These are phyloP conservation scores for Solanum ossicruentum DNA, from an alignment of 257 asterid species.

Conservation along the genomic window DNA sequence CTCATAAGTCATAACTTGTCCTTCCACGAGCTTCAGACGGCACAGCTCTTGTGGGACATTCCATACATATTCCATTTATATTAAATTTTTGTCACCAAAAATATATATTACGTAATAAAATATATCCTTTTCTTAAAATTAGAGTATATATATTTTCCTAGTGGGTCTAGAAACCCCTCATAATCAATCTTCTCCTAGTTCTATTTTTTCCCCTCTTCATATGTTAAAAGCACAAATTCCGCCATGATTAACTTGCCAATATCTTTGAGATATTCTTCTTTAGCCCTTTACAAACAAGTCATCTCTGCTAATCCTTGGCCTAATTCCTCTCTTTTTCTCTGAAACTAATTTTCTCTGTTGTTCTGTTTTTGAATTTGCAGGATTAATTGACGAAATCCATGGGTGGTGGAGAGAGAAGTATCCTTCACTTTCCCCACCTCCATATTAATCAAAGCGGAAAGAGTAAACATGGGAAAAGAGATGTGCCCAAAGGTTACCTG, in stretches of 20 bases:
- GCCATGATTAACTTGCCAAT: not conserved
- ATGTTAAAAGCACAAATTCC: not conserved
- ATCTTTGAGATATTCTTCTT: not conserved
- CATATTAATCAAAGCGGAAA: not conserved
- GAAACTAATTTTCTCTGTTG: not conserved
- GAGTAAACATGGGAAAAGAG: not conserved
- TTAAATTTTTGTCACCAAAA: not conserved
- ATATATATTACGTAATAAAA: not conserved
- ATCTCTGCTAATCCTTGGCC: not conserved
- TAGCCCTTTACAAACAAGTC: not conserved
- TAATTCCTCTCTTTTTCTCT: not conserved
- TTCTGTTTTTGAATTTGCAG: not conserved
- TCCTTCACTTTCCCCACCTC: not conserved
- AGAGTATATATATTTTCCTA: not conserved
- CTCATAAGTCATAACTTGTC: not conserved
- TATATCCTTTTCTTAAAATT: not conserved
- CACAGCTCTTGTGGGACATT: not conserved
- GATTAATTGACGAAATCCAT: not conserved
- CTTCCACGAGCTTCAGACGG: not conserved
- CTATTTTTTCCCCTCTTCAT: not conserved
- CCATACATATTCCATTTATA: not conserved
- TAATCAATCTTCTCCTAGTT: not conserved
- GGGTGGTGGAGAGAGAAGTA: not conserved
- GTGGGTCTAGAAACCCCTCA: not conserved
- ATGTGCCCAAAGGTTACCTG: slow-evolving; percentile 21